Percentiles rank a stretch among this genome's conserved stretches.
These are phyloP conservation scores for Podospora fimiseda DNA, from an alignment of 495 filamentous ascomycete genomes.

Conservation along the genomic window DNA sequence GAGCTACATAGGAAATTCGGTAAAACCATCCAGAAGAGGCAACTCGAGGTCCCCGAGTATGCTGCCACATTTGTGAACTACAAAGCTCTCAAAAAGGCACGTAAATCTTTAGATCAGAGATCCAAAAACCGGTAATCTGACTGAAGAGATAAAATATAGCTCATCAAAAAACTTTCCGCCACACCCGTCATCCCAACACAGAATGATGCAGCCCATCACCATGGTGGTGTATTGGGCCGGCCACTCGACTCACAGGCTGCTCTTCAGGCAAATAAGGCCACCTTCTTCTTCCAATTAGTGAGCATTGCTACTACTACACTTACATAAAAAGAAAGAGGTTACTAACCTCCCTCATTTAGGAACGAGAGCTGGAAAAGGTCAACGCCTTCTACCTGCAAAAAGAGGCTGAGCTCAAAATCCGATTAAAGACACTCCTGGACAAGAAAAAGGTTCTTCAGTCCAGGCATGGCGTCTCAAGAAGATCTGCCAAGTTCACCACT, in stretches of 20 bases:
- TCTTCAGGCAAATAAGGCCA: slow-evolving; percentile 95
- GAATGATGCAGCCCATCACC: slow-evolving; percentile 50
- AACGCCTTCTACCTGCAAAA: slow-evolving; percentile 97
- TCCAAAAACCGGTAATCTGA: slow-evolving; percentile 9
- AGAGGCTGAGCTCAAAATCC: slow-evolving; percentile 94
- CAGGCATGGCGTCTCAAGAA: slow-evolving; percentile 63
- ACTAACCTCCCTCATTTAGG: slow-evolving; percentile 50
- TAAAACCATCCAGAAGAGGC: slow-evolving; percentile 96
- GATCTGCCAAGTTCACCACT: slow-evolving; percentile 85
- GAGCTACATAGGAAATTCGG: slow-evolving; percentile 81
- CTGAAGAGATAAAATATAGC: slow-evolving; percentile 49
- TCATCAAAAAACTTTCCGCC: slow-evolving; percentile 95
- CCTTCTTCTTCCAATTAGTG: slow-evolving; percentile 97
- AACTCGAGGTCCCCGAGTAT: slow-evolving; percentile 98
- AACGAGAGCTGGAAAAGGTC: slow-evolving; percentile 96
- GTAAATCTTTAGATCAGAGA: neutral
- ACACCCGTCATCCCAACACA: slow-evolving; percentile 76
- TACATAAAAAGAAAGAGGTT: neutral
- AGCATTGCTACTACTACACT: slow-evolving; percentile 20
- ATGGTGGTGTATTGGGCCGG: slow-evolving; percentile 28
- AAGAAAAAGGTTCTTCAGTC: slow-evolving; percentile 88
- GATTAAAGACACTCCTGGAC: slow-evolving; percentile 83
- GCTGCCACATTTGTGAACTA: slow-evolving; percentile 98
- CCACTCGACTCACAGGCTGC: slow-evolving; percentile 70
- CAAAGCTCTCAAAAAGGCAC: slow-evolving; percentile 96